A percentile compares a stretch with the other conserved stretches of the same genome.
Evolutionary conservation across 192 early-diverging fungal genomes (phyloP).

Genomic region (Rhizophagus sp.): DNA sequence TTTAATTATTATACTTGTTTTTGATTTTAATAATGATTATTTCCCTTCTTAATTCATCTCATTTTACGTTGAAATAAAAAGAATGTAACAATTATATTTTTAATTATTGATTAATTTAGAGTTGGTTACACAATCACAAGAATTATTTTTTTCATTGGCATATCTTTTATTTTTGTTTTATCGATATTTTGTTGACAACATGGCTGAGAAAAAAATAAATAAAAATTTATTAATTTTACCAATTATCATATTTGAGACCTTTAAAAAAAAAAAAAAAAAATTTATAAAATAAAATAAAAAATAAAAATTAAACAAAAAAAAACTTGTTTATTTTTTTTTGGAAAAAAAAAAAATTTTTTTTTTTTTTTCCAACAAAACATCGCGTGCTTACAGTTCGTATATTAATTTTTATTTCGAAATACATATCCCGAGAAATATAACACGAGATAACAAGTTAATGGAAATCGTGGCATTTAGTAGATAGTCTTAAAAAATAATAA

Average conservation of each 20-base stretch:
- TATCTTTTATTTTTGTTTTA: not conserved
- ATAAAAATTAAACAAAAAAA: not conserved
- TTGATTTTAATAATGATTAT: not conserved
- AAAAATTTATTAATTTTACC: not conserved
- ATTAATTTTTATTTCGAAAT: not conserved
- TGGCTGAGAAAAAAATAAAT: not conserved
- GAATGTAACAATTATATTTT: too few species aligned
- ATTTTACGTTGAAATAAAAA: too few species aligned
- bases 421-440: not conserved
- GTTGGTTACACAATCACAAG: not conserved
- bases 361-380: not conserved
- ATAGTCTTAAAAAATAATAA: not conserved
- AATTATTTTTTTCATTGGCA: not conserved
- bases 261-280: too few species aligned
- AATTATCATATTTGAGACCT: not conserved
- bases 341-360: not conserved
- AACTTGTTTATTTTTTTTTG: not conserved
- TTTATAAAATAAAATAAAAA: not conserved
- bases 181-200: not conserved
- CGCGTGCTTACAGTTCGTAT: not conserved
- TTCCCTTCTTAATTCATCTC: not conserved
- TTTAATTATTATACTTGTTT: too few species aligned
- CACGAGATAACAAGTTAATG: not conserved
- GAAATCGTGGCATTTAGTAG: not conserved
- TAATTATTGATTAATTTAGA: too few species aligned